Conservation (phyloP, 164 flowering plant genomes). For the Annona squamosa region DNA sequence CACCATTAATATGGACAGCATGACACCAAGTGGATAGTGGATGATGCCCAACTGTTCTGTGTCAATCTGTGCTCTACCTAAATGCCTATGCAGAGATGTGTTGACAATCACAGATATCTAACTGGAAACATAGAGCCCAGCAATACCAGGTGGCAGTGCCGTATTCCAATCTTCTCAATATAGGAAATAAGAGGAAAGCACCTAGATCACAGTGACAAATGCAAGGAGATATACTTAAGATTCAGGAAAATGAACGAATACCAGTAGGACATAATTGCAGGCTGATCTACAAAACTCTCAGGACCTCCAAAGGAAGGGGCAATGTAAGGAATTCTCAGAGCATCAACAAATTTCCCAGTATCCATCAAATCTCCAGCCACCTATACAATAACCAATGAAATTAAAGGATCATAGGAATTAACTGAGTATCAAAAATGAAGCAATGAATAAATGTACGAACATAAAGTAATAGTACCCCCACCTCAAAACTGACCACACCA, state of each 20-base stretch:
- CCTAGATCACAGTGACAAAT: neutral
- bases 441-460: neutral
- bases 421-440: neutral
- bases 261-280: constrained; percentile 98
- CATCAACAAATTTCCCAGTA: constrained; percentile 67
- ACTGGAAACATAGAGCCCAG: neutral
- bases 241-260: constrained; percentile 14
- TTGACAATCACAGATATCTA: neutral
- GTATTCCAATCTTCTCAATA: neutral
- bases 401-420: neutral
- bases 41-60: neutral
- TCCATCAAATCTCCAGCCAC: constrained; percentile 69
- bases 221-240: neutral
- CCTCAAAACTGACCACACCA: constrained; percentile 99
- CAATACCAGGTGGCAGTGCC: neutral
- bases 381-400: constrained; percentile 24
- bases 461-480: constrained; percentile 12
- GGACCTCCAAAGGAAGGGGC: constrained; percentile 99
- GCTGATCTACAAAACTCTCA: constrained; percentile 97
- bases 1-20: neutral
- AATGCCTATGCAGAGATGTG: neutral
- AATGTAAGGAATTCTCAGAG: constrained; percentile 78
- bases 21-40: neutral
- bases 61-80: too few species aligned
- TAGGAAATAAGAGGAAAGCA: neutral